A percentile compares a stretch with the other conserved stretches of the same genome.
Evolutionary conservation across 768 basidiomycete species (phyloP).

Genomic region (Termitomyces sp.): DNA sequence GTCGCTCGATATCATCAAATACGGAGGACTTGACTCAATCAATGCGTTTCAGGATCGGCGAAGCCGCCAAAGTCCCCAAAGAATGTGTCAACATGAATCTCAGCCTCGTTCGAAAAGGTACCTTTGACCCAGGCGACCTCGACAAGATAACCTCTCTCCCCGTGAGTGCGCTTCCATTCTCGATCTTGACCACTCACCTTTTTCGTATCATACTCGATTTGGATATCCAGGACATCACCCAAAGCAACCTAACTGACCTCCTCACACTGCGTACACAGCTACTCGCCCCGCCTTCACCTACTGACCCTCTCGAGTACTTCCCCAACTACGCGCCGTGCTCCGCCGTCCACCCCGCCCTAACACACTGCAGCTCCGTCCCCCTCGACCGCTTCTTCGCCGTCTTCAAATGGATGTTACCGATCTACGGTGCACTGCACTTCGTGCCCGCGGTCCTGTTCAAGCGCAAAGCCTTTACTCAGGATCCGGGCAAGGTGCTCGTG

Average conservation of each 20-base stretch:
- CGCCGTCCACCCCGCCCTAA: constrained; percentile 70
- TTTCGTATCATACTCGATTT: not conserved
- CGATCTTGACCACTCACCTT: not conserved
- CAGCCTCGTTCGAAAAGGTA: constrained; percentile 52
- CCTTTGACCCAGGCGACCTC: constrained; percentile 51
- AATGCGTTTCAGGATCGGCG: constrained; percentile 51
- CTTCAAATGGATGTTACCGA: constrained; percentile 77
- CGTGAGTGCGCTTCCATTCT: constrained; percentile 24
- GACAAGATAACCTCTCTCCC: constrained; percentile 45
- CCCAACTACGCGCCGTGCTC: constrained; percentile 60
- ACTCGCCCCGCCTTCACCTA: constrained; percentile 25
- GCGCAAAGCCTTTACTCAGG: constrained; percentile 54
- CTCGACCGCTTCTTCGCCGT: constrained; percentile 75
- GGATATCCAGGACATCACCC: constrained; percentile 45
- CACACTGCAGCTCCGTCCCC: constrained; percentile 55
- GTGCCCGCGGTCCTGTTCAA: constrained; percentile 85
- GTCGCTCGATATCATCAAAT: constrained; percentile 8
- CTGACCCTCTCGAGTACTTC: constrained; percentile 26
- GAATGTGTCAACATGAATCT: constrained; percentile 59
- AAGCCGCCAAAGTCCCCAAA: constrained; percentile 59
- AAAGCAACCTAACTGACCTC: constrained; percentile 46
- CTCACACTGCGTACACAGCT: constrained; percentile 34
- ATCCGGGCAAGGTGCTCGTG: constrained; percentile 62
- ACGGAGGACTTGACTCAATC: not conserved
- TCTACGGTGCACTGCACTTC: constrained; percentile 88